These are phyloP conservation scores for Termitomyces sp. DNA, from an alignment of 768 basidiomycete genomes.

Conservation along the genomic window DNA sequence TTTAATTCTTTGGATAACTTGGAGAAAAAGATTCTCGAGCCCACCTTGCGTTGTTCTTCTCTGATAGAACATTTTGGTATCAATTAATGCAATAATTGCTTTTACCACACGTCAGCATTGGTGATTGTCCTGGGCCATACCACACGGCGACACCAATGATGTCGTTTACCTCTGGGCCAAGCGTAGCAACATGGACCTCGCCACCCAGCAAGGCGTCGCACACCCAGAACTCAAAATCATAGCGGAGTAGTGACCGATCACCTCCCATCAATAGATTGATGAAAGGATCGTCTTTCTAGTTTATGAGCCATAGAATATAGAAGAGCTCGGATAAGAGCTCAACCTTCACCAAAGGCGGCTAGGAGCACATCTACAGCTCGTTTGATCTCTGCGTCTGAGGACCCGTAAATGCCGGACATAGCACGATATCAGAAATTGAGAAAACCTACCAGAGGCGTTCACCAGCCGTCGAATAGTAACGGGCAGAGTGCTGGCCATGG, in stretches of 20 bases:
- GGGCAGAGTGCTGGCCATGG: neutral
- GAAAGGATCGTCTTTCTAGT: conserved; percentile 15
- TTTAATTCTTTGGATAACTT: conserved; percentile 10
- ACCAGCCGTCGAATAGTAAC: conserved; percentile 3
- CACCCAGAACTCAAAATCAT: conserved; percentile 14
- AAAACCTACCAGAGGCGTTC: conserved; percentile 7
- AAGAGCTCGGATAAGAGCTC: neutral
- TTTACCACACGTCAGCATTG: conserved; percentile 18
- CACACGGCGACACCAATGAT: conserved; percentile 25
- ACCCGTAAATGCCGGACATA: neutral
- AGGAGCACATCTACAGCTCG: conserved; percentile 5
- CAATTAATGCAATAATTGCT: neutral
- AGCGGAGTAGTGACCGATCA: conserved; percentile 12
- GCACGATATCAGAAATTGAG: neutral
- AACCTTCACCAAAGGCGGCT: conserved; percentile 11
- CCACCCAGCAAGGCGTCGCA: conserved; percentile 19
- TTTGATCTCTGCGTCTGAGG: conserved; percentile 8
- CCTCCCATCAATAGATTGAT: conserved; percentile 12
- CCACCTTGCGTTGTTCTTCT: conserved; percentile 21
- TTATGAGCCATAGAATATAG: neutral
- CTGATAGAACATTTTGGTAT: conserved; percentile 1
- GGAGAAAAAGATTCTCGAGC: conserved; percentile 20
- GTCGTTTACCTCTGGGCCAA: conserved; percentile 14
- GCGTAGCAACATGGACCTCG: conserved; percentile 17
- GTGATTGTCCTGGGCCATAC: conserved; percentile 22